These are phyloP conservation scores for Pythium graminicola DNA, from an alignment of 352 stramenopile species.

Conservation along the genomic window DNA sequence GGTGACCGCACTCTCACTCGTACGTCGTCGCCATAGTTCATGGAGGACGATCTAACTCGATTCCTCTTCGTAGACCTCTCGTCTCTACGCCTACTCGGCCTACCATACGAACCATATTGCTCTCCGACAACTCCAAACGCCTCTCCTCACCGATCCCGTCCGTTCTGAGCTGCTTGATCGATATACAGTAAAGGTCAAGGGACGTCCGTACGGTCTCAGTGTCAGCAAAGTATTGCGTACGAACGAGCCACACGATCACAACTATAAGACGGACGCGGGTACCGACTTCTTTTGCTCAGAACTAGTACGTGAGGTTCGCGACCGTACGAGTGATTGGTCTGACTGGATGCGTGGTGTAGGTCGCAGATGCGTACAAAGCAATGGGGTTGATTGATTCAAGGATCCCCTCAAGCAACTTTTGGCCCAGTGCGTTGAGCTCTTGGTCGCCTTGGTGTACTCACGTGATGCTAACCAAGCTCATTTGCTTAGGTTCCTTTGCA, in stretches of 20 bases:
- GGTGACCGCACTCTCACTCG: conserved; percentile 45
- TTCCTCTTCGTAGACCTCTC: conserved; percentile 21
- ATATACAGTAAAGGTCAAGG: conserved; percentile 31
- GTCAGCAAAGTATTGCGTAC: conserved; percentile 41
- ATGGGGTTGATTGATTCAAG: conserved; percentile 38
- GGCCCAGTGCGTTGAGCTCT: conserved; percentile 30
- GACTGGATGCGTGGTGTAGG: conserved; percentile 22
- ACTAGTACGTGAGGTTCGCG: no score
- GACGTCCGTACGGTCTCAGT: conserved; percentile 41
- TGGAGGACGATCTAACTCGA: no score
- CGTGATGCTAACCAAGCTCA: no score
- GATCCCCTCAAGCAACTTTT: conserved; percentile 44
- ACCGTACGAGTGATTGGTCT: no score
- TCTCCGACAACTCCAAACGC: conserved; percentile 43
- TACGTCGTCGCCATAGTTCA: conserved; percentile 14
- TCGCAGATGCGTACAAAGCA: conserved; percentile 46
- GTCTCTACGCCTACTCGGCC: conserved; percentile 31
- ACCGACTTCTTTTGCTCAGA: conserved; percentile 63
- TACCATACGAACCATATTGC: conserved; percentile 47
- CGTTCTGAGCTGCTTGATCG: conserved; percentile 39
- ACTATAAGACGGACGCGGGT: background rate
- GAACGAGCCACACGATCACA: background rate
- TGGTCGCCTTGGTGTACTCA: no score
- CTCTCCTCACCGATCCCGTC: conserved; percentile 36
- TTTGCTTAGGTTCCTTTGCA: conserved; percentile 34